Base-by-base conservation (phyloP, 106 monocot genomes). In the Gastrodia elata region DNA sequence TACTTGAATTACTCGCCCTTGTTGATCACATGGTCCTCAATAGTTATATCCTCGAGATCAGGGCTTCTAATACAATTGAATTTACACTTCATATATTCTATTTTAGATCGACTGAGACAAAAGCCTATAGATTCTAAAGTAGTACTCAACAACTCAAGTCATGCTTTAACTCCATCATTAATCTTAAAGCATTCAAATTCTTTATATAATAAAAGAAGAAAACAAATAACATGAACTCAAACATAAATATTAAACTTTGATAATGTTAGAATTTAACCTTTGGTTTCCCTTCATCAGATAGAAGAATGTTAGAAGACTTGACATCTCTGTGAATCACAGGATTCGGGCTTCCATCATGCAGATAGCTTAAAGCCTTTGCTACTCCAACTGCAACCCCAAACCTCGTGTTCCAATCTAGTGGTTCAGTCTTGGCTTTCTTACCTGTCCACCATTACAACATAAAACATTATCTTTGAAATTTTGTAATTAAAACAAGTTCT, bases 301-400 rank as follows among this genome's bases (percentile, higher is more conserved):
- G 85, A 74, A 96, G 96, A 61, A 96, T 90, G 74, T 96, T 92
- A 15, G 92, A 92, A 26, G 96, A 96, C 74, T 96, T 96, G 49
- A 92, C 82, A 75, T 96, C 96, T 83, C 92, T 83, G 68, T 96
- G 96, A 74, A 96, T 86, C 38, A 90, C 83, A 2, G 86, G 79
- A 58, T 48, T 68, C 56, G 86, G 65, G 28, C 75, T 74, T 25
- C 68, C 80, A 27, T 26, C 56, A 71, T 96, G 96, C 1, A 96
- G 65, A 75, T 90, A 90, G 69, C 38, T 77, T 33, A 96, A 59
- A 33, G 84, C 91, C 49, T 86, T 85, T 0, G 96, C 89, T 56
- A 90, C 64, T 40, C 86, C 85, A 18, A 86, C 36, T 42, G 96
- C 96, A 26, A 86, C 73, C 75, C 84, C 86, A 68, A 79, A 88